A percentile compares a stretch with the other conserved stretches of the same genome.
These are phyloP conservation scores for Neurospora tetrasperma DNA, from an alignment of 495 filamentous ascomycete species.

Conservation along the genomic window DNA sequence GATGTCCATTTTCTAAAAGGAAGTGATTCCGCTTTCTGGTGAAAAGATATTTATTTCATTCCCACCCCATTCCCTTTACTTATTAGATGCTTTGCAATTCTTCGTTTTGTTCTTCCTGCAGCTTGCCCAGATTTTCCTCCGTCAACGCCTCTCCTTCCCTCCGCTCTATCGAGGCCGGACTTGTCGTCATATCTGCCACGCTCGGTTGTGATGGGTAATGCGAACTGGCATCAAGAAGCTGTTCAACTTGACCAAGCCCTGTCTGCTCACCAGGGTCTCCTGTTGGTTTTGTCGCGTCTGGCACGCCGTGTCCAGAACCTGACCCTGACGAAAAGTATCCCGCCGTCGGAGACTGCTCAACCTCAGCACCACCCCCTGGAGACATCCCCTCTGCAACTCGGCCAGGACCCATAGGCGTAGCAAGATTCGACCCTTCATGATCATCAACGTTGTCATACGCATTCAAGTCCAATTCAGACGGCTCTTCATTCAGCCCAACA, in stretches of 20 bases:
- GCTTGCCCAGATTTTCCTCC: constrained; percentile 26
- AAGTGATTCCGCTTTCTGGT: not conserved
- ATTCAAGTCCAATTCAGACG: not conserved
- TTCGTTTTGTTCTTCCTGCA: constrained; percentile 15
- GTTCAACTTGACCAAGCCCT: not conserved
- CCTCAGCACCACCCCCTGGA: not conserved
- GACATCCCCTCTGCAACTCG: not conserved
- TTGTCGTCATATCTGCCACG: not conserved
- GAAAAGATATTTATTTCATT: not conserved
- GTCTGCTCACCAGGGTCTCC: not conserved
- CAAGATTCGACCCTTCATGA: not conserved
- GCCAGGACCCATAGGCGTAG: not conserved
- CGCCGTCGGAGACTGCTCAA: not conserved
- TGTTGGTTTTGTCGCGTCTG: not conserved
- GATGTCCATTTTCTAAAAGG: not conserved
- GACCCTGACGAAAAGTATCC: not conserved
- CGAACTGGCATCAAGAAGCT: not conserved
- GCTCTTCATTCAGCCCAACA: constrained; percentile 6
- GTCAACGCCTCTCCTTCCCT: constrained; percentile 21
- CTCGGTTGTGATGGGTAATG: not conserved
- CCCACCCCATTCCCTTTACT: not conserved
- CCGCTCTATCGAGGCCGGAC: not conserved
- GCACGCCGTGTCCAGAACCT: not conserved
- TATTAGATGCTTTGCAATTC: not conserved
- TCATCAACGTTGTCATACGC: not conserved